These are phyloP conservation scores for Fomitopsis betulina DNA, from an alignment of 1,284 basidiomycete species.

Conservation along the genomic window DNA sequence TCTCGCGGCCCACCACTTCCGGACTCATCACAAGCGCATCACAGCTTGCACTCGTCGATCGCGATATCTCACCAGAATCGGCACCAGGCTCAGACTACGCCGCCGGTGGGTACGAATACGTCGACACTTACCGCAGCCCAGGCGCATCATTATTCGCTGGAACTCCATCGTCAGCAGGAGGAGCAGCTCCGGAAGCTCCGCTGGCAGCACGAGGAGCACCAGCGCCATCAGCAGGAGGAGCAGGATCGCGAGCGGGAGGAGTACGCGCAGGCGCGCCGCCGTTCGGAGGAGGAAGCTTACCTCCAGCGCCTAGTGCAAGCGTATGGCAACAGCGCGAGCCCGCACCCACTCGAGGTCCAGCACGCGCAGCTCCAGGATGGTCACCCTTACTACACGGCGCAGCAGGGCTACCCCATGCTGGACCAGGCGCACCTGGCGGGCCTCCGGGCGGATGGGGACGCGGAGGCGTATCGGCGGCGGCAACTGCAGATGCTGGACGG, in stretches of 20 bases:
- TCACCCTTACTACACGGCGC: conserved; percentile 4
- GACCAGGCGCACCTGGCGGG: conserved; percentile 1
- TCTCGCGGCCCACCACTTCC: conserved; percentile 44
- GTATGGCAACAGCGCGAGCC: conserved; percentile 11
- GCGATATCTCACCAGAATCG: conserved; percentile 8
- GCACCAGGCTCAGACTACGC: not conserved
- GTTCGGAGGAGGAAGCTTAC: conserved; percentile 16
- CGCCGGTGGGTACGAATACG: not conserved
- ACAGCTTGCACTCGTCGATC: conserved; percentile 45
- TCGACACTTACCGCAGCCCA: conserved; percentile 8
- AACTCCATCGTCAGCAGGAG: conserved; percentile 38
- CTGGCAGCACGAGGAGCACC: conserved; percentile 38
- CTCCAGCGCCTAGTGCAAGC: conserved; percentile 13
- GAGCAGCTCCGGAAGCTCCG: conserved; percentile 36
- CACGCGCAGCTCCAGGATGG: conserved; percentile 11
- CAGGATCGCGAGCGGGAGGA: conserved; percentile 21
- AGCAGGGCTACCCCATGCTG: conserved; percentile 5
- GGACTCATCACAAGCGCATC: conserved; percentile 42
- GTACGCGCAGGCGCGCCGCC: conserved; percentile 4
- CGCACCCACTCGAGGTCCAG: conserved; percentile 8
- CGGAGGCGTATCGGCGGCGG: conserved; percentile 5
- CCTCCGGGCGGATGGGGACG: conserved; percentile 4
- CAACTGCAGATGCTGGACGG: conserved; percentile 15
- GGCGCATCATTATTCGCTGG: conserved; percentile 36
- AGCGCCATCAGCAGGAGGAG: conserved; percentile 37